Evolutionary conservation across 208 protist species (phyloP), one percentile per base, ranked within the genome.

Genomic region (Wallacemonas sp.): DNA sequence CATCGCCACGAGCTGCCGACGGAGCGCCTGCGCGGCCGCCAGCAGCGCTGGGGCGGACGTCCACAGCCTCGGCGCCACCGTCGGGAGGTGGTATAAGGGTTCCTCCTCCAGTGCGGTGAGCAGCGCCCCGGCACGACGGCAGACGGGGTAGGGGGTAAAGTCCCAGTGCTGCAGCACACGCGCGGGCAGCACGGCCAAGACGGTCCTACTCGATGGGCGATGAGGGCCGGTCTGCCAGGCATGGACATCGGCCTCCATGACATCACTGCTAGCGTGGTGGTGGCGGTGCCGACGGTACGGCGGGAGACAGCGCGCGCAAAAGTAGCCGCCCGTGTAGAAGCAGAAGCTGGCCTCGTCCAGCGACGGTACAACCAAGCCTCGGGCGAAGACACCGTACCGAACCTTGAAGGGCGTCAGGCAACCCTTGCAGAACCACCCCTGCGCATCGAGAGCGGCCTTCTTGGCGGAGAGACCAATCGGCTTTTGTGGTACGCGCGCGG

Each of bases 251-350:
- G 36, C n/a, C n/a, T n/a, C n/a, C n/a, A n/a, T n/a, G n/a, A n/a
- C n/a, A n/a, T n/a, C n/a, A n/a, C n/a, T n/a, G n/a, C n/a, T n/a
- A n/a, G n/a, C n/a, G n/a, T 18, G 36, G 10, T 14, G 14, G 36
- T 16, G 7, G n/a, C 46, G 46, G 7, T n/a, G n/a, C n/a, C 50
- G 11, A 23, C 49, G 25, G 52, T 59, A 59, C 31, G 52, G 52
- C 3, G 52, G 52, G 12, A 59, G 61, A 66, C 81, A 87, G 2
- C 32, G 61, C 2, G 16, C 66, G 29, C 81, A 87, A 61, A 79
- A 87, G 65, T 82, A 84, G 26, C 57, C 66, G 3, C 77, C 77
- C 2, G 74, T 87, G 66, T 84, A 87, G 63, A 77, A 64, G 52
- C 81, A 87, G 54, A 81, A 87, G n/a, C 61, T 50, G 42, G 77